Evolutionary conservation across 306 rosid species (phyloP).

Genomic region (Pyrus bretschneideri): DNA sequence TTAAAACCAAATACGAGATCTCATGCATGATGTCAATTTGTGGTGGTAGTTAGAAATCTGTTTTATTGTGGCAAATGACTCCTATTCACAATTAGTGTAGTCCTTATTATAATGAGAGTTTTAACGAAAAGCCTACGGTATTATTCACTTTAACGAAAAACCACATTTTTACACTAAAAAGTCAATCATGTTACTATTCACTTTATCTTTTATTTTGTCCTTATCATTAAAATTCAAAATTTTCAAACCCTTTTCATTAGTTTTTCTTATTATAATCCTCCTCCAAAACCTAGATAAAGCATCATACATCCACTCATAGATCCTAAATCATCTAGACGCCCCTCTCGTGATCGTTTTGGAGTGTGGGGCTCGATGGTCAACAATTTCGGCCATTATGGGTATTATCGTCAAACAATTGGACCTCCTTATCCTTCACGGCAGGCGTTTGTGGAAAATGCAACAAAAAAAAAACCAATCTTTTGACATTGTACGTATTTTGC

Average conservation of each 20-base stretch:
- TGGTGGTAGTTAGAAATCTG: background rate
- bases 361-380: background rate
- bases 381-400: background rate
- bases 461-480: background rate
- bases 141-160: no score
- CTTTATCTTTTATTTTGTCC: no score
- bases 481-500: background rate
- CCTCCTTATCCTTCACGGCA: background rate
- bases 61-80: background rate
- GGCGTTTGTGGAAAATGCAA: no score
- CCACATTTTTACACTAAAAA: no score
- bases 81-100: no score
- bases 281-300: background rate
- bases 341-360: background rate
- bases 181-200: no score
- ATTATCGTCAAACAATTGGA: background rate
- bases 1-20: background rate
- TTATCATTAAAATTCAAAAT: no score
- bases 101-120: no score
- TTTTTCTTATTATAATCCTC: background rate
- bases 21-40: background rate
- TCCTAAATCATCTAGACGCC: background rate
- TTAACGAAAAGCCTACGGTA: no score
- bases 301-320: background rate
- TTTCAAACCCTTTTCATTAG: no score